A percentile compares a stretch with the other conserved stretches of the same genome.
Conservation (phyloP, 352 stramenopile species). For the Phytopythium boreale region DNA sequence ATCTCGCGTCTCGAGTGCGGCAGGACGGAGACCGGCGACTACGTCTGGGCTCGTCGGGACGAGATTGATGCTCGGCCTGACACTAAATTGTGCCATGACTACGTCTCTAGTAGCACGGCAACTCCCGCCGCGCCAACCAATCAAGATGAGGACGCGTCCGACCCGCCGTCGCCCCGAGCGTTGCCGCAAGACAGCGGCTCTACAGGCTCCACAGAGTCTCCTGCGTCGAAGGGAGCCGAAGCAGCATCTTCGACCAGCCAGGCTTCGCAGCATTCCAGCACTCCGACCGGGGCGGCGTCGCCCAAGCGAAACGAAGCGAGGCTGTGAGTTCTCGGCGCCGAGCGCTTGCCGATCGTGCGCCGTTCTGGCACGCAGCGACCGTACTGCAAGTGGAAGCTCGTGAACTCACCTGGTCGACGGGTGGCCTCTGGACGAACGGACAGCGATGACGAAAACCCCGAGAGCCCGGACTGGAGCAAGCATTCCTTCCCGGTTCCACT, state of each 20-base stretch:
- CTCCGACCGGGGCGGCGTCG: background rate
- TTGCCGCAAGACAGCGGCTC: background rate
- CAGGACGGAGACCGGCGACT: background rate
- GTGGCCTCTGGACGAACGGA: background rate
- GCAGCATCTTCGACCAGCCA: background rate
- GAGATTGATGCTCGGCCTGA: background rate
- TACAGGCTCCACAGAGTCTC: background rate
- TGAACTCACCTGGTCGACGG: background rate
- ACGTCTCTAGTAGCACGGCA: background rate
- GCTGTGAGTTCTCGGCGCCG: background rate
- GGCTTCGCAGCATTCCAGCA: background rate
- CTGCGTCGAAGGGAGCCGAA: too few relatives aligned
- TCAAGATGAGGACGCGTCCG: too few relatives aligned
- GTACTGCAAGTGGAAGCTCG: background rate
- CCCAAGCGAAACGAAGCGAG: background rate
- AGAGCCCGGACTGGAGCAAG: background rate
- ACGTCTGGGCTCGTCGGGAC: background rate
- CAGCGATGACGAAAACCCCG: background rate
- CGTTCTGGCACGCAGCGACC: background rate
- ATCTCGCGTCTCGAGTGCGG: background rate
- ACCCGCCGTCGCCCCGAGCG: background rate
- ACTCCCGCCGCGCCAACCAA: too few relatives aligned
- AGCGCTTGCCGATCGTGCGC: background rate
- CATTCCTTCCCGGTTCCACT: background rate
- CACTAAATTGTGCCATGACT: background rate